Base-by-base conservation (phyloP, 805 yeast species). In the Lachancea lanzarotensis region DNA sequence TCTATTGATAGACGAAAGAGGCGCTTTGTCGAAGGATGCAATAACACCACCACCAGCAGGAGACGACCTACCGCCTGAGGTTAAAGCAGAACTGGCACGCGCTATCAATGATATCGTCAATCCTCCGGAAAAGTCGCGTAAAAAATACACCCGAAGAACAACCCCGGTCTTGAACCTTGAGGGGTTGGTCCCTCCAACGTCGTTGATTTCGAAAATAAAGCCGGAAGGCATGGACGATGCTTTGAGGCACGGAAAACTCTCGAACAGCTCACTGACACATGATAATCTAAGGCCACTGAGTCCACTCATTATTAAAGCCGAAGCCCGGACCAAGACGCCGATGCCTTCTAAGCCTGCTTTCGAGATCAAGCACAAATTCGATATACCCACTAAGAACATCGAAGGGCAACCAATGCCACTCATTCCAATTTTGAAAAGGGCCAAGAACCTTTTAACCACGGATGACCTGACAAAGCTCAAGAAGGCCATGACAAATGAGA, bases 121-220 rank as follows among this genome's bases (percentile, higher is more conserved):
- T 9, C 42, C 46, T 11, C 38, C 25, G 11, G 41, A 30, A 16
- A 38, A 38, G 38, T 12, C 32, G 7, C 35, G 40, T 30, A 48
- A 44, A 27, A 40, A 40, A 35, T 46, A 51, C 20, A 48, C 49
- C 22, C 53, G 45, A 27, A 50, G 50, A 20, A 48, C 52, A 10
- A 45, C 56, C 10, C 56, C 53, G n/a, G 54, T 53, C 3, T 40
- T 61, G 22, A 61, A 61, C 38, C 34, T 59, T 9, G 66, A 61
- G 45, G 66, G 66, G 2, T 37, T 57, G n/a, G 58, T 58, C 3
- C 63, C 63, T 8, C 66, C 63, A 12, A 18, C 38, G 12, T n/a
- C 35, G 4, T 32, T 27, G 3, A 38, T 19, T 22, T 15, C 38
- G 6, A 25, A 22, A 32, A 17, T 36, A 22, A 36, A 43, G 17